Evolutionary conservation across 202 grass and related monocot genomes (phyloP), one percentile per base, ranked within the genome.

Genomic region (Dendrocalamus latiflorus): DNA sequence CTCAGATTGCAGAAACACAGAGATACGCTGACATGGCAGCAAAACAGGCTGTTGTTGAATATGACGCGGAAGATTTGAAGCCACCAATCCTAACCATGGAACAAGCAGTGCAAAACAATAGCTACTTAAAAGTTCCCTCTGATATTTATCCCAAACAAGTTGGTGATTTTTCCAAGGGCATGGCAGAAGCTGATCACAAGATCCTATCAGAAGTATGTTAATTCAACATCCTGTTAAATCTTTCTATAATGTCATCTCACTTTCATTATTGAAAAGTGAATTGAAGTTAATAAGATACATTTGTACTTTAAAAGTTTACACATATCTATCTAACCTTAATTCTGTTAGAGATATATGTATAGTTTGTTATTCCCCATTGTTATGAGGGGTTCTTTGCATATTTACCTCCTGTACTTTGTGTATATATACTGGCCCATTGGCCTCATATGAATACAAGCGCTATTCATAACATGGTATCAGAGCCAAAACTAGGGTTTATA

Each of bases 151-250:
- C 84, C 36, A 77, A 90, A 62, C 60, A 83, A 75, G 81, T 97
- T 9, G 94, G 94, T 67, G 87, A 97, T 84, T 56, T 93, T 72
- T 69, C 88, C 4, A 90, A 86, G 82, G 94, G 87, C 74, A 97
- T 97, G 94, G 87, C 86, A 41, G 81, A 97, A 83, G 94, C 91
- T 42, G 94, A 97, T 67, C 84, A 89, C 34, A 93, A 78, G 83
- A 97, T 97, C 67, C 47, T 58, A 30, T 86, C 82, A 24, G 79
- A 91, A 90, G 94, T 97, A 88, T 77, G 48, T 70, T 37, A 69
- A n/a, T 79, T 89, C 84, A 13, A 70, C 28, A 76, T 72, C 15
- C 15, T 15, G 0, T 16, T 5, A 64, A 37, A 63, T 18, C 17
- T 56, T 53, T 24, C 26, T 36, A 3, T 50, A 51, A 36, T 45